These are phyloP conservation scores for Yarrowia yakushimensis DNA, from an alignment of 805 yeast species.

Conservation along the genomic window DNA sequence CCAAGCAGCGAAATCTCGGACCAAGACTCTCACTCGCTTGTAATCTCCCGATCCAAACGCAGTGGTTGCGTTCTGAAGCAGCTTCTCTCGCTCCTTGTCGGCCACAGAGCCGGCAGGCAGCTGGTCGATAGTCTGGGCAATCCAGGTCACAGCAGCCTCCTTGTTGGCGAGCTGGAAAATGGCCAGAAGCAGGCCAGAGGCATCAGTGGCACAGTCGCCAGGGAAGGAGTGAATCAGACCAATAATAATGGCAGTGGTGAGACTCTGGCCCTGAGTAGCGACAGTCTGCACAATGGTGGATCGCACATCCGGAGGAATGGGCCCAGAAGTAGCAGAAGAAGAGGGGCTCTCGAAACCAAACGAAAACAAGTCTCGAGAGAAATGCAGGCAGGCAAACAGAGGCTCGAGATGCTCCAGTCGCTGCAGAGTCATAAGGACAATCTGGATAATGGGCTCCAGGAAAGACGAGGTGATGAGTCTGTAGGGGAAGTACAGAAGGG, in stretches of 20 bases:
- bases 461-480: constrained; percentile 44
- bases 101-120: constrained; percentile 65
- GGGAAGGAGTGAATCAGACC: constrained; percentile 75
- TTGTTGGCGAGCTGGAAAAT: constrained; percentile 47
- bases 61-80: constrained; percentile 40
- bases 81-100: constrained; percentile 62
- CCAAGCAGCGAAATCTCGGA: constrained; percentile 80
- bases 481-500: constrained; percentile 69
- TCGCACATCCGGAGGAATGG: constrained; percentile 55
- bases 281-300: constrained; percentile 48
- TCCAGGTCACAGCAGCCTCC: constrained; percentile 57
- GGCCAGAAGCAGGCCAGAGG: constrained; percentile 68
- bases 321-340: constrained; percentile 52
- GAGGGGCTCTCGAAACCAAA: constrained; percentile 87
- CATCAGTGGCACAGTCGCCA: constrained; percentile 64
- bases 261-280: constrained; percentile 52
- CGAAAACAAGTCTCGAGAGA: constrained; percentile 71
- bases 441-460: constrained; percentile 49
- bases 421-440: constrained; percentile 53
- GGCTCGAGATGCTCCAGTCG: constrained; percentile 66
- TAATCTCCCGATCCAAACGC: constrained; percentile 56
- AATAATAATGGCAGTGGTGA: constrained; percentile 52
- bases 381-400: constrained; percentile 64
- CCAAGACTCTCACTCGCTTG: constrained; percentile 65
- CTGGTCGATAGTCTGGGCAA: constrained; percentile 50